phyloP scores from a whole-genome alignment of 2,329 filamentous ascomycete species.

The Nigrograna mackinnonii region DNA sequence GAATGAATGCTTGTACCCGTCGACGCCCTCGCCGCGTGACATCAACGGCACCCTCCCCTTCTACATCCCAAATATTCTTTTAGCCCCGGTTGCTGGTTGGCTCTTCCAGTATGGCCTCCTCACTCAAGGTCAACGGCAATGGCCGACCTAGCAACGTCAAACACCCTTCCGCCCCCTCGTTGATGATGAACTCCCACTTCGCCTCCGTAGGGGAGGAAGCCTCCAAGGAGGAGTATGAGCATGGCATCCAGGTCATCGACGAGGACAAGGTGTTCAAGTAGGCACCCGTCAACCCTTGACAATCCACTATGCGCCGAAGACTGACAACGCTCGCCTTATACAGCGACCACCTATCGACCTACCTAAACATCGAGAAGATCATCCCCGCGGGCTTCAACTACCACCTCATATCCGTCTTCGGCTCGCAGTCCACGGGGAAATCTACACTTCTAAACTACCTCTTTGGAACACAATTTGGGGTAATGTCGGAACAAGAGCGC shows the following conservation, averaged over 20 bases:
- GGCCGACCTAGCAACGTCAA: conserved; percentile 38
- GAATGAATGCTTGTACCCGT: background rate
- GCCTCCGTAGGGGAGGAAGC: conserved; percentile 69
- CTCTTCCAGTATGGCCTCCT: conserved; percentile 31
- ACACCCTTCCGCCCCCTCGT: conserved; percentile 47
- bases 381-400: conserved; percentile 96
- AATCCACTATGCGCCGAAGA: conserved; percentile 6
- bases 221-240: conserved; percentile 72
- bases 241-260: conserved; percentile 96
- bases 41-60: conserved; percentile 38
- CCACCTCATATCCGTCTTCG: conserved; percentile 98
- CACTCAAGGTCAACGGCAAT: conserved; percentile 39
- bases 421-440: conserved; percentile 97
- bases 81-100: conserved; percentile 23
- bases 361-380: conserved; percentile 78
- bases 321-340: conserved; percentile 22
- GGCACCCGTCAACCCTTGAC: conserved; percentile 39
- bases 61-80: conserved; percentile 35
- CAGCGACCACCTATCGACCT: conserved; percentile 77
- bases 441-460: conserved; percentile 95
- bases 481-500: conserved; percentile 94
- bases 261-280: conserved; percentile 98
- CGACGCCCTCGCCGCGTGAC: conserved; percentile 27
- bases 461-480: conserved; percentile 93
- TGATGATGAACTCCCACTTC: conserved; percentile 78